Evolutionary conservation across 2,329 filamentous ascomycete genomes (phyloP).

Genomic region (Penicillium sp.): DNA sequence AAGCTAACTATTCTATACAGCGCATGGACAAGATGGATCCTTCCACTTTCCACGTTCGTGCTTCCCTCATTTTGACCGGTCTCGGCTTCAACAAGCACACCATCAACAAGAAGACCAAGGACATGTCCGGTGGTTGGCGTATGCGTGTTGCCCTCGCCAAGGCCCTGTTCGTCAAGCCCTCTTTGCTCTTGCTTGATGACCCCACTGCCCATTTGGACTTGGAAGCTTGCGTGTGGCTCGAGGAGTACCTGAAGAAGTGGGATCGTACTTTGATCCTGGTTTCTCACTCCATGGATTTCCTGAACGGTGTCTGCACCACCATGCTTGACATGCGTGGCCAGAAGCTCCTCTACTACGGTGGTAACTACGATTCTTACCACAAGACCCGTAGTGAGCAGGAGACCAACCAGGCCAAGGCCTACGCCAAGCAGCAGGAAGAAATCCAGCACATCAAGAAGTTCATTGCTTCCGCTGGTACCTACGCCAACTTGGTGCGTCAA

Average conservation of each 20-base stretch:
- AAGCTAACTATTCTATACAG: conserved; percentile 48
- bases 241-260: conserved; percentile 99
- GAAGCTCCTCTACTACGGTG: conserved; percentile 93
- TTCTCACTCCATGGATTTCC: conserved; percentile 97
- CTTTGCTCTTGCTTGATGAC: conserved; percentile 92
- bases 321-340: conserved; percentile 98
- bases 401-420: conserved; percentile 98
- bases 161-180: conserved; percentile 97
- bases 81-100: conserved; percentile 98
- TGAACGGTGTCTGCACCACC: conserved; percentile 96
- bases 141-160: conserved; percentile 98
- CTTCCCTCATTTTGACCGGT: conserved; percentile 95
- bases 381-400: conserved; percentile 95
- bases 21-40: conserved; percentile 99
- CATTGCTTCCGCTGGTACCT: conserved; percentile 98
- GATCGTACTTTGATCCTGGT: conserved; percentile 94
- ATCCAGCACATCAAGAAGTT: conserved; percentile 99
- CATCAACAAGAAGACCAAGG: conserved; percentile 99
- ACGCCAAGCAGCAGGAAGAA: conserved; percentile 98
- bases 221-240: conserved; percentile 98
- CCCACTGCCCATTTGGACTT: conserved; percentile 98
- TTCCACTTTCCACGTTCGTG: conserved; percentile 91
- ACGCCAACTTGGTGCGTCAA: conserved; percentile 97
- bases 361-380: conserved; percentile 98
- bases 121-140: conserved; percentile 99